Evolutionary conservation across 1,139 yeast genomes (phyloP).

Genomic region (Magnusiomyces sp.): DNA sequence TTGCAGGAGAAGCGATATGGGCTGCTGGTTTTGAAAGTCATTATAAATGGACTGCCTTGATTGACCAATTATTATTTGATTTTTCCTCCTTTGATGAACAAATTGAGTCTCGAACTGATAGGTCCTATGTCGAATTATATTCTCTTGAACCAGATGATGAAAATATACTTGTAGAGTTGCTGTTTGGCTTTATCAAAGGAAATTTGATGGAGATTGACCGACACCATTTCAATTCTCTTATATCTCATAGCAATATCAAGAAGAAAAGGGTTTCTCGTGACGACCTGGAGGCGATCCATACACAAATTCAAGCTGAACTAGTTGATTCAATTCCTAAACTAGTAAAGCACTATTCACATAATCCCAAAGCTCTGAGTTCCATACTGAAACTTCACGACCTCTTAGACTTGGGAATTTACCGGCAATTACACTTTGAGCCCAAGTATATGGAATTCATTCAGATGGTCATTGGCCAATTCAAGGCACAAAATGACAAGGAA

Average conservation of each 20-base stretch:
- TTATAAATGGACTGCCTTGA: slow-evolving; percentile 20
- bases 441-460: slow-evolving; percentile 21
- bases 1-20: slow-evolving; percentile 21
- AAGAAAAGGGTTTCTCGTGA: slow-evolving; percentile 15
- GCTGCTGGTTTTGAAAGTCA: slow-evolving; percentile 15
- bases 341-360: slow-evolving; percentile 23
- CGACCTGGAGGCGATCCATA: slow-evolving; percentile 15
- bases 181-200: slow-evolving; percentile 25
- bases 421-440: slow-evolving; percentile 22
- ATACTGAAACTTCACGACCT: slow-evolving; percentile 23
- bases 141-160: slow-evolving; percentile 22
- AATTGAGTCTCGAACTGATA: slow-evolving; percentile 15
- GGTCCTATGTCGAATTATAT: slow-evolving; percentile 15
- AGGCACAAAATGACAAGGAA: slow-evolving; percentile 14
- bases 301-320: slow-evolving; percentile 17
- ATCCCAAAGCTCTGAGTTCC: slow-evolving; percentile 22
- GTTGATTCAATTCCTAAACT: slow-evolving; percentile 22
- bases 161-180: slow-evolving; percentile 23
- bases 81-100: slow-evolving; percentile 21
- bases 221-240: slow-evolving; percentile 4
- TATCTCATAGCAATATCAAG: slow-evolving; percentile 10
- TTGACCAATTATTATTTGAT: slow-evolving; percentile 25
- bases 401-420: slow-evolving; percentile 24
- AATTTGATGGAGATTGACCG: slow-evolving; percentile 12
- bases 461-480: slow-evolving; percentile 21